These are phyloP conservation scores for Pulveroboletus sp. DNA, from an alignment of 768 basidiomycete genomes.

Conservation along the genomic window DNA sequence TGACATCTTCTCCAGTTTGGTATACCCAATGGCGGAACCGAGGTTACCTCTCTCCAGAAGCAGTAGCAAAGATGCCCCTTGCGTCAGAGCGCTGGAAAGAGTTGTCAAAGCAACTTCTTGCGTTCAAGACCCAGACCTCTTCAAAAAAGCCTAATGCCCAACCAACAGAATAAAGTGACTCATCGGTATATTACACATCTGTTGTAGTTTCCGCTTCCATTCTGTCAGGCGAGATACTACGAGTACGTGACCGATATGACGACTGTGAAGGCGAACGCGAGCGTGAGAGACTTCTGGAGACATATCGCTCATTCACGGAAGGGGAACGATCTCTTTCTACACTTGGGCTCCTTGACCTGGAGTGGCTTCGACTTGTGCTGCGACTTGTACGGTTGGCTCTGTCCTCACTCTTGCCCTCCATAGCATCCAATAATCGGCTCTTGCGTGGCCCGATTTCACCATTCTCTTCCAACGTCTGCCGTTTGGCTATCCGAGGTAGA, in stretches of 20 bases:
- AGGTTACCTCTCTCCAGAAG: constrained; percentile 65
- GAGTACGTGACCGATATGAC: constrained; percentile 49
- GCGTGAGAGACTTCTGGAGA: constrained; percentile 60
- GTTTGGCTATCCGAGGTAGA: constrained; percentile 81
- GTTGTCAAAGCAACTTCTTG: constrained; percentile 56
- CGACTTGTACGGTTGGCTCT: constrained; percentile 40
- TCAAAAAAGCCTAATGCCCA: constrained; percentile 23
- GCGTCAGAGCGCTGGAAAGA: constrained; percentile 67
- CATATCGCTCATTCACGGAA: constrained; percentile 50
- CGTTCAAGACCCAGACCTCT: constrained; percentile 40
- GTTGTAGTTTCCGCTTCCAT: constrained; percentile 38
- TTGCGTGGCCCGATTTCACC: constrained; percentile 83
- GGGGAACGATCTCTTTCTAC: constrained; percentile 28
- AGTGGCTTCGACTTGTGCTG: constrained; percentile 27
- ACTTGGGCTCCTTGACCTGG: constrained; percentile 25
- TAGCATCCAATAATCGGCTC: constrained; percentile 81
- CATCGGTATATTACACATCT: constrained; percentile 12
- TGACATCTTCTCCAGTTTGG: constrained; percentile 50
- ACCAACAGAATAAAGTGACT: constrained; percentile 16
- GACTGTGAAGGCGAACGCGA: constrained; percentile 39
- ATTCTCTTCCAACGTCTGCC: constrained; percentile 85
- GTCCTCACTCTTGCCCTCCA: constrained; percentile 68
- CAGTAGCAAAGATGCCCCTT: constrained; percentile 55
- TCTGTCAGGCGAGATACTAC: constrained; percentile 54
- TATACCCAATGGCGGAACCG: constrained; percentile 70